A percentile compares a stretch with the other conserved stretches of the same genome.
Evolutionary conservation across 2,329 filamentous ascomycete species (phyloP).

Genomic region (Exutisphaerella laricina): DNA sequence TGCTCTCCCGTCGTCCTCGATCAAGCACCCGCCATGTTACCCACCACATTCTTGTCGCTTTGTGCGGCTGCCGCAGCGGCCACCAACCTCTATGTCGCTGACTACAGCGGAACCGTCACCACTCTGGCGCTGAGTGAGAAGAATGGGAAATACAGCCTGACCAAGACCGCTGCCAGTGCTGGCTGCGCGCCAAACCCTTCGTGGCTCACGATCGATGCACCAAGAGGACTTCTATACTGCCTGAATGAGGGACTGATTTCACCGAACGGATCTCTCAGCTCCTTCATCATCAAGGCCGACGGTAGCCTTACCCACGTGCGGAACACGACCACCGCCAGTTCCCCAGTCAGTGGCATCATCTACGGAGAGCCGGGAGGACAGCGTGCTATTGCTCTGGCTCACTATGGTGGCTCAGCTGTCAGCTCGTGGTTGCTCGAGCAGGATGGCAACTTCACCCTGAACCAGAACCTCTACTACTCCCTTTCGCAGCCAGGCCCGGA

Average conservation of each 20-base stretch:
- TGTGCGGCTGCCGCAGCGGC: constrained; percentile 22
- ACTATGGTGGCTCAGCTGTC: constrained; percentile 39
- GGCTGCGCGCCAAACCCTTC: constrained; percentile 52
- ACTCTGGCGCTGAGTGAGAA: constrained; percentile 35
- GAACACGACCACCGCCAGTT: constrained; percentile 33
- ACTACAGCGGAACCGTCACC: constrained; percentile 43
- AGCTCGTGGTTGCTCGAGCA: constrained; percentile 46
- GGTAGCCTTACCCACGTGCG: constrained; percentile 36
- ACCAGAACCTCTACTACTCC: constrained; percentile 29
- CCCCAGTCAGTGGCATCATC: constrained; percentile 39
- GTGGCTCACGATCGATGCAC: constrained; percentile 55
- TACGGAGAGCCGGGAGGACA: constrained; percentile 36
- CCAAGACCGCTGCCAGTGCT: constrained; percentile 40
- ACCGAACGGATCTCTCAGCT: constrained; percentile 46
- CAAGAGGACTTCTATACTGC: constrained; percentile 52
- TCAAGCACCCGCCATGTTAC: too few relatives aligned
- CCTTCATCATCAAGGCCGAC: constrained; percentile 35
- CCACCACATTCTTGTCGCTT: too few relatives aligned
- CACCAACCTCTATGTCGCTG: constrained; percentile 40
- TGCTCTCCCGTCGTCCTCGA: too few relatives aligned
- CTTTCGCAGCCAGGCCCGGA: constrained; percentile 28
- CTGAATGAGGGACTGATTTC: constrained; percentile 51
- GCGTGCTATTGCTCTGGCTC: constrained; percentile 38
- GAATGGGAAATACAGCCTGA: constrained; percentile 37
- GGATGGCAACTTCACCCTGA: constrained; percentile 40